Evolutionary conservation across 2,329 filamentous ascomycete genomes (phyloP).

Genomic region (Pseudogymnoascus sp.): DNA sequence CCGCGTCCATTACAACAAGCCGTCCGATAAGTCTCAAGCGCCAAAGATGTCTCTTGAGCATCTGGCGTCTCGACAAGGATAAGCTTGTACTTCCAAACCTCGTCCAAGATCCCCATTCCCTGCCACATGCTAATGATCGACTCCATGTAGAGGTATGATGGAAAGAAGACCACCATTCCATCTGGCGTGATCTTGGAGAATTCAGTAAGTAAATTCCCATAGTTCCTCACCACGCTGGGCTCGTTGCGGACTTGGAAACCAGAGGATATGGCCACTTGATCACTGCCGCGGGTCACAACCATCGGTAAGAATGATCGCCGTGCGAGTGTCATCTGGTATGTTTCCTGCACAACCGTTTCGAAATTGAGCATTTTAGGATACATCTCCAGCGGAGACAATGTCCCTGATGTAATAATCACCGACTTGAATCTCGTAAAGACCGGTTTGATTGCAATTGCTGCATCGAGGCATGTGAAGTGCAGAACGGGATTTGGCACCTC

Average conservation of each 20-base stretch:
- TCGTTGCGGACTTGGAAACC: slow-evolving; percentile 95
- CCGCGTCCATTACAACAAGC: slow-evolving; percentile 96
- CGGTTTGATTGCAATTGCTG: slow-evolving; percentile 94
- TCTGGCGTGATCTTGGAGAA: slow-evolving; percentile 95
- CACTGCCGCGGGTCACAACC: slow-evolving; percentile 92
- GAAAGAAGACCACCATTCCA: slow-evolving; percentile 98
- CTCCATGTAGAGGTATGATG: slow-evolving; percentile 98
- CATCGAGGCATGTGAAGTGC: slow-evolving; percentile 93
- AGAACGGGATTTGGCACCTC: slow-evolving; percentile 95
- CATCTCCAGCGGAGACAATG: slow-evolving; percentile 95
- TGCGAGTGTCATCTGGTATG: slow-evolving; percentile 93
- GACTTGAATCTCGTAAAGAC: slow-evolving; percentile 97
- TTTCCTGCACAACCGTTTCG: slow-evolving; percentile 86
- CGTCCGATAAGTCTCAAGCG: slow-evolving; percentile 91
- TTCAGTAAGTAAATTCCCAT: slow-evolving; percentile 85
- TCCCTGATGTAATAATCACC: slow-evolving; percentile 96
- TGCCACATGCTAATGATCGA: slow-evolving; percentile 99
- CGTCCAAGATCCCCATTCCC: slow-evolving; percentile 93
- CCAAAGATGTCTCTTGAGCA: slow-evolving; percentile 91
- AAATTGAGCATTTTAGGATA: slow-evolving; percentile 99
- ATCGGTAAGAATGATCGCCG: slow-evolving; percentile 93
- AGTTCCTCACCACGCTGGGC: slow-evolving; percentile 93
- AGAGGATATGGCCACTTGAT: slow-evolving; percentile 88
- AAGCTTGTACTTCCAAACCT: slow-evolving; percentile 98
- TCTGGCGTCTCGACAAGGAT: slow-evolving; percentile 97